A percentile compares a stretch with the other conserved stretches of the same genome.
Evolutionary conservation across 192 early-diverging fungal genomes (phyloP).

Genomic region (Coemansia sp.): DNA sequence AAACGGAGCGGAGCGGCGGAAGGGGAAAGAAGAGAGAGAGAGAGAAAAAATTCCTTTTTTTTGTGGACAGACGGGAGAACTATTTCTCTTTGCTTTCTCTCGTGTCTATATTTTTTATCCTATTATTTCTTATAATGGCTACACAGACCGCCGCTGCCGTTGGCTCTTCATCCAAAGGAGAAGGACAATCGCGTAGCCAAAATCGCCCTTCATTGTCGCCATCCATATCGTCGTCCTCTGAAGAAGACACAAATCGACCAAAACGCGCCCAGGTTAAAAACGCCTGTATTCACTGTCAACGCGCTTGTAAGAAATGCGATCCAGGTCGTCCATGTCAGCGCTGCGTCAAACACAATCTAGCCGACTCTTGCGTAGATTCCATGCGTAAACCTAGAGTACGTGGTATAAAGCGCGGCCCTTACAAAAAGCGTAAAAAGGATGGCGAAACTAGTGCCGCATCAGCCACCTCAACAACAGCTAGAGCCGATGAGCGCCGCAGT

Average conservation of each 20-base stretch:
- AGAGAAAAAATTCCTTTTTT: not conserved
- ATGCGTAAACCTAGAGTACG: slow-evolving; percentile 78
- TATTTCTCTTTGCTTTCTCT: not conserved
- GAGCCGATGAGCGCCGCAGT: not conserved
- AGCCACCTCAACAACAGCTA: not conserved
- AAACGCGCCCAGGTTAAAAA: slow-evolving; percentile 88
- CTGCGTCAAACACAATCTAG: slow-evolving; percentile 72
- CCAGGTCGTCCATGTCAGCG: slow-evolving; percentile 80
- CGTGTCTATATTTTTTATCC: not conserved
- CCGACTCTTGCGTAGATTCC: slow-evolving; percentile 71
- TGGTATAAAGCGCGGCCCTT: slow-evolving; percentile 83
- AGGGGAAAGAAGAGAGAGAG: not conserved
- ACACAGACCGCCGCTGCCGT: not conserved
- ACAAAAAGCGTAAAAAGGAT: slow-evolving; percentile 59
- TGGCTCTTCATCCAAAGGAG: not conserved
- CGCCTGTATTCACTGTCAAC: slow-evolving; percentile 86
- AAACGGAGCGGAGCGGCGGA: not conserved
- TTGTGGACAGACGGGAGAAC: no score
- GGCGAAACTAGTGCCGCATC: not conserved
- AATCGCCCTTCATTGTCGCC: not conserved
- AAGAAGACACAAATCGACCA: slow-evolving; percentile 5
- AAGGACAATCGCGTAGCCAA: slow-evolving; percentile 1
- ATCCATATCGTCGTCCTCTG: not conserved
- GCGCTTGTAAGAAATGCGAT: slow-evolving; percentile 92
- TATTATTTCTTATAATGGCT: not conserved